These are phyloP conservation scores for Didymella segeticola DNA, from an alignment of 2,329 filamentous ascomycete species.

Conservation along the genomic window DNA sequence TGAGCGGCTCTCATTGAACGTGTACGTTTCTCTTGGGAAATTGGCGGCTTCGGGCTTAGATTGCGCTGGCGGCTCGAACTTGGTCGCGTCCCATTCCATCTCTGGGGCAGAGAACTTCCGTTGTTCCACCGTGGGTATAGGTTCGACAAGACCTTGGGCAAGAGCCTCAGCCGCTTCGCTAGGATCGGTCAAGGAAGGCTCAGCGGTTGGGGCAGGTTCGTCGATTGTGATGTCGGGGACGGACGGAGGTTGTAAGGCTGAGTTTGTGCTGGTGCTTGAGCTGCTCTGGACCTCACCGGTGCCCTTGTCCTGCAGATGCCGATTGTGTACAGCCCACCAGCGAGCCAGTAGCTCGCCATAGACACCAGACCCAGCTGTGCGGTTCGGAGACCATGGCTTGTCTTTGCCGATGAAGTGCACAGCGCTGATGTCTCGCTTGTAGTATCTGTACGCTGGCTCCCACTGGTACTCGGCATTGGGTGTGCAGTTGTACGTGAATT, in stretches of 20 bases:
- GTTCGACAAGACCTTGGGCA: slow-evolving; percentile 52
- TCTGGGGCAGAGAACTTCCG: slow-evolving; percentile 64
- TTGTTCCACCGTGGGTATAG: slow-evolving; percentile 55
- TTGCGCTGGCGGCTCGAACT: slow-evolving; percentile 61
- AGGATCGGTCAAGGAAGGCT: slow-evolving; percentile 53
- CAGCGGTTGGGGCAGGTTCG: slow-evolving; percentile 46
- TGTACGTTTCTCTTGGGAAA: slow-evolving; percentile 79
- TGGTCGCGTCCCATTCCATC: slow-evolving; percentile 68
- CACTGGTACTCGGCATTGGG: slow-evolving; percentile 98
- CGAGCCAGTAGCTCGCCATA: slow-evolving; percentile 84
- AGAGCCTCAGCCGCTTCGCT: slow-evolving; percentile 53
- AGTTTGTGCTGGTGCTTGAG: slow-evolving; percentile 14
- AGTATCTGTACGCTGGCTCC: slow-evolving; percentile 91
- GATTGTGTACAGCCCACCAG: slow-evolving; percentile 96
- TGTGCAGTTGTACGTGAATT: slow-evolving; percentile 97
- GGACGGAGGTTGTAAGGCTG: slow-evolving; percentile 26
- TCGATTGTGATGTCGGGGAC: slow-evolving; percentile 35
- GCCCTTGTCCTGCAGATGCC: slow-evolving; percentile 69
- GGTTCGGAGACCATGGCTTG: slow-evolving; percentile 76
- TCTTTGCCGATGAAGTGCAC: slow-evolving; percentile 92
- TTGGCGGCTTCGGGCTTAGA: slow-evolving; percentile 86
- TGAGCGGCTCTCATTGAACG: slow-evolving; percentile 77
- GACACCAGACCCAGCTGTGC: slow-evolving; percentile 62
- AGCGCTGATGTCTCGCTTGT: slow-evolving; percentile 85
- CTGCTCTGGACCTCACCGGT: slow-evolving; percentile 19